Base-by-base conservation (phyloP, 1,284 basidiomycete species). In the Leccinum subrobustum region DNA sequence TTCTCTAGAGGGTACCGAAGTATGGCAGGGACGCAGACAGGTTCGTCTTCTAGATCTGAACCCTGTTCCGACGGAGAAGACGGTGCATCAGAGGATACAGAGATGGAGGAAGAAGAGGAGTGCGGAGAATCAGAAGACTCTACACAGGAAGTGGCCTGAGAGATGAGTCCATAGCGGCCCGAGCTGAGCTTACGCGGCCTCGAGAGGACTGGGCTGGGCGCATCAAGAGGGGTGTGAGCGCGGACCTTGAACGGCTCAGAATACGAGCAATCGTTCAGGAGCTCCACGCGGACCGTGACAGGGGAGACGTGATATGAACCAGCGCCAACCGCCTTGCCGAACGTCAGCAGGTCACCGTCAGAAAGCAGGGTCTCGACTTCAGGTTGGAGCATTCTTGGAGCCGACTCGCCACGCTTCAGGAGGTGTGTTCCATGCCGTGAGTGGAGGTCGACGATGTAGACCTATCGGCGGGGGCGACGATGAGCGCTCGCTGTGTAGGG, bases 241-340 rank as follows among this genome's bases (percentile, higher is more conserved):
- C 50, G 59, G 31, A 60, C 61, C 3, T 35, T 29, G 48, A 58
- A 31, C 8, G 60, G 53, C 7, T 60, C 60, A 18, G 58, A 60
- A 56, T 59, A 12, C 3, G 57, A 60, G 39, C 18, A 64, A 58
- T 71, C 73, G 61, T 79, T 78, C 48, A 86, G 65, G 44, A 90
- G 72, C 70, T 87, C 80, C 53, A 89, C 78, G 18, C 81, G 79
- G 54, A 77, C 84, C 33, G 83, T 81, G 47, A 91, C 77, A 6
- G 88, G 88, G 2, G 77, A 76, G 33, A 90, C 88, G 31, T 80
- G 72, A 56, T 81, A 81, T 37, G 80, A 77, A 53, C 82, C 82
- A 60, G 80, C 81, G 29, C 84, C 86, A 1, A 91, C 89, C 6
- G 79, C 75, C 75, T 90, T 91, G 63, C 89, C 89, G 69, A 91